A percentile compares a stretch with the other conserved stretches of the same genome.
These are phyloP conservation scores for Funneliformis mosseae DNA, from an alignment of 192 early-diverging fungal species.

Conservation along the genomic window DNA sequence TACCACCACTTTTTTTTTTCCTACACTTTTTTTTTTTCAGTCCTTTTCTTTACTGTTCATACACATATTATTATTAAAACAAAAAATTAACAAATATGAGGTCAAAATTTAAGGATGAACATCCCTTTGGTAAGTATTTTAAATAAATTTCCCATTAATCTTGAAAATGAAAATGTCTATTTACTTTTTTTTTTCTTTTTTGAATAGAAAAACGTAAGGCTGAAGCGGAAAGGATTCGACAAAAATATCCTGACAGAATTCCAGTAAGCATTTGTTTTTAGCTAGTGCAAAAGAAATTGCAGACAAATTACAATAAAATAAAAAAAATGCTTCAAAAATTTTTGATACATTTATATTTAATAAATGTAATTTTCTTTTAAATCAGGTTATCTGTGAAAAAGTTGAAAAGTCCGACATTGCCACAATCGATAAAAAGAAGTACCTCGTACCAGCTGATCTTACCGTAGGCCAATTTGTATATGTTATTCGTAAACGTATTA, in stretches of 20 bases:
- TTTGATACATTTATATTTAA: conserved; percentile 28
- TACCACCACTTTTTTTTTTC: not conserved
- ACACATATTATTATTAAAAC: not conserved
- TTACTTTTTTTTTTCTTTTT: not conserved
- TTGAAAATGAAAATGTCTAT: not conserved
- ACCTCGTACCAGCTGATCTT: conserved; percentile 93
- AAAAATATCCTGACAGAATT: conserved; percentile 94
- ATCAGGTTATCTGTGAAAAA: conserved; percentile 85
- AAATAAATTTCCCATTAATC: not conserved
- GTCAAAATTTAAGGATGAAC: conserved; percentile 97
- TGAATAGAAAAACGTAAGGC: conserved; percentile 89
- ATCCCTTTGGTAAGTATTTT: conserved; percentile 80
- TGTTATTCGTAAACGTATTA: conserved; percentile 95
- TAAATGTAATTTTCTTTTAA: not conserved
- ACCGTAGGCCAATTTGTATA: conserved; percentile 99
- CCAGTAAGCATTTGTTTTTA: conserved; percentile 51
- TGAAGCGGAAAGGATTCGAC: conserved; percentile 94
- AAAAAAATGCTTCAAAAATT: too few species aligned
- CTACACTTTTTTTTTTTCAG: not conserved
- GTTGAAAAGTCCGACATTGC: conserved; percentile 97
- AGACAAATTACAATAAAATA: too few species aligned
- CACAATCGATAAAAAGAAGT: conserved; percentile 99
- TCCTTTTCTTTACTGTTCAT: not conserved
- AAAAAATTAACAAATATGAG: conserved; percentile 24
- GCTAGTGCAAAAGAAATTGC: not conserved